Base-by-base conservation (phyloP, 2,329 filamentous ascomycete genomes). In the Calonectria pteridis region DNA sequence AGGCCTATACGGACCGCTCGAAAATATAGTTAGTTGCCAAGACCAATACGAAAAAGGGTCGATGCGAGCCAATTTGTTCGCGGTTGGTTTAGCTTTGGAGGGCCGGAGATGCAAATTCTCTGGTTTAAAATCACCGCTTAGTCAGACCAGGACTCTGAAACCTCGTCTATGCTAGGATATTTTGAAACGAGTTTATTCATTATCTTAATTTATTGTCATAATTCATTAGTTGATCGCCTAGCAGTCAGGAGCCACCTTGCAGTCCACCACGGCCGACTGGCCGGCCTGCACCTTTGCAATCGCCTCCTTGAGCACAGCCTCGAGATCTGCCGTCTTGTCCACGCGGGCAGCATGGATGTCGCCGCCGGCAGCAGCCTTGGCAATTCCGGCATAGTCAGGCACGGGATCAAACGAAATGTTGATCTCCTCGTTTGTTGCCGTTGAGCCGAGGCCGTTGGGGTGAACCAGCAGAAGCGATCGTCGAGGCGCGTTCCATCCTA, bases 401-500 rank as follows among this genome's bases (percentile, higher is more conserved):
- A 86, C 84, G 0, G 91, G 91, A 31, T 87, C 85, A 74, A 92
- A 91, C 1, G 89, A 90, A 75, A 92, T 91, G 78, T 91, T 92
- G 76, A 92, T 88, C 80, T 92, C 91, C 71, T 91, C 89, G 80
- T 91, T 91, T n/a, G 85, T 88, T 0, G 89, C 89, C 77, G 82
- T 85, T 31, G 90, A 88, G 1, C 88, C 90, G 3, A 88, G 80
- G 0, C 90, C 91, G 5, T 91, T 84, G 0, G 91, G 90, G 74
- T 92, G 90, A 0, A 92, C 90, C 16, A 92, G 85, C 3, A 90
- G 82, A 51, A 91, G 82, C 1, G 90, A 92, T 46, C 86, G 87
- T 4, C 90, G 86, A 4, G 91, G 91, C 1, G 91, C 90, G 77
- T 92, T 91, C 90, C 90, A 92, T 50, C 89, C 89, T 84, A 81